Conservation (phyloP, 345 rosid species). For the Salix brachista region DNA sequence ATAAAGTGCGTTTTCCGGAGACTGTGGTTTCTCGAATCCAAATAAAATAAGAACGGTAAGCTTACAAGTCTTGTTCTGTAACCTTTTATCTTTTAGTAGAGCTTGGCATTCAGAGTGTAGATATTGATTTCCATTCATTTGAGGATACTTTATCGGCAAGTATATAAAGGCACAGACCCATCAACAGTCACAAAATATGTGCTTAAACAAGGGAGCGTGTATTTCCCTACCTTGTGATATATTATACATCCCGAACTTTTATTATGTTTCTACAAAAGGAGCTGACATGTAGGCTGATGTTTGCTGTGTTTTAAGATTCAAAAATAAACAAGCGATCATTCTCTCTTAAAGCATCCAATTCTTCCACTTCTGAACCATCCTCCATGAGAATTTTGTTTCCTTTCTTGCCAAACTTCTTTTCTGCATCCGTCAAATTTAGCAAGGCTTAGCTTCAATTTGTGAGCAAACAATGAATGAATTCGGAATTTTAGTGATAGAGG, state of each 20-base stretch:
- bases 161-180: not conserved
- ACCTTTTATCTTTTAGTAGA: not conserved
- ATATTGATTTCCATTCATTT: not conserved
- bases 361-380: conserved; percentile 79
- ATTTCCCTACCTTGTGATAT: not conserved
- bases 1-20: too few relatives aligned
- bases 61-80: not conserved
- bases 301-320: conserved; percentile 19
- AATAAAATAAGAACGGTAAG: conserved; percentile 5
- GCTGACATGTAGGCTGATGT: not conserved
- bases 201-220: not conserved
- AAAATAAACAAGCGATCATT: conserved; percentile 70
- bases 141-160: not conserved
- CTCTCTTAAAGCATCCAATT: conserved; percentile 66
- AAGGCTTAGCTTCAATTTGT: conserved; percentile 5
- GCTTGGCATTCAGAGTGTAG: not conserved
- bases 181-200: not conserved
- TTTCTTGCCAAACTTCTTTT: conserved; percentile 64
- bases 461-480: not conserved
- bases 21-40: too few relatives aligned
- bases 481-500: not conserved
- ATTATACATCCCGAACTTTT: not conserved
- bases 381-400: conserved; percentile 67
- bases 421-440: conserved; percentile 40
- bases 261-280: not conserved